phyloP scores from a whole-genome alignment of 768 basidiomycete species.

The Lactarius psammicola region DNA sequence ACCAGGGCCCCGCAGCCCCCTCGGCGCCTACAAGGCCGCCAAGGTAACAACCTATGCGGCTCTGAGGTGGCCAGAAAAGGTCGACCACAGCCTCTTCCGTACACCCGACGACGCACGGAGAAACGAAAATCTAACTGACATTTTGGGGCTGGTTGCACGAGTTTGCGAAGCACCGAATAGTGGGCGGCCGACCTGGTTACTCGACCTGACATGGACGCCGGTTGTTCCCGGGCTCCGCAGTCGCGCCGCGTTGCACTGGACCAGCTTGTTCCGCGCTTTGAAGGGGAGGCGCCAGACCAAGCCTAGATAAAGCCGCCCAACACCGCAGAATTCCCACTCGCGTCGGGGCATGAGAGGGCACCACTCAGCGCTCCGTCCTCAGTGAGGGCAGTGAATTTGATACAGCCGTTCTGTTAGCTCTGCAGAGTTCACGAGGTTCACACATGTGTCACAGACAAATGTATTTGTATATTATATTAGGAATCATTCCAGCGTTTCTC shows the following conservation, averaged over 20 bases:
- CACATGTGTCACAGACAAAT: not conserved
- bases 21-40: not conserved
- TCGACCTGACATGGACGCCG: not conserved
- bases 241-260: not conserved
- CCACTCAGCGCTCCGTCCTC: not conserved
- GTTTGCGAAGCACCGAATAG: not conserved
- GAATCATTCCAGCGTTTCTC: not conserved
- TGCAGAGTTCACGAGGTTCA: not conserved
- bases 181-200: not conserved
- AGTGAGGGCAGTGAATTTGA: not conserved
- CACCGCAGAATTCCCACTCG: not conserved
- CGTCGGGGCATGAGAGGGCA: not conserved
- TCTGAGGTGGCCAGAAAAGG: conserved; percentile 9
- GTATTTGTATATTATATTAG: not conserved
- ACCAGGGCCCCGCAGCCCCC: not conserved
- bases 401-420: not conserved
- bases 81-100: not conserved
- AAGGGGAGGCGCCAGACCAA: not conserved
- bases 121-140: not conserved
- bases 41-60: not conserved
- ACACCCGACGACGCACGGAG: not conserved
- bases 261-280: not conserved
- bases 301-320: not conserved
- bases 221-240: not conserved
- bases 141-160: conserved; percentile 6